phyloP scores from a whole-genome alignment of 2,329 filamentous ascomycete genomes.

The Monosporascus sp. region DNA sequence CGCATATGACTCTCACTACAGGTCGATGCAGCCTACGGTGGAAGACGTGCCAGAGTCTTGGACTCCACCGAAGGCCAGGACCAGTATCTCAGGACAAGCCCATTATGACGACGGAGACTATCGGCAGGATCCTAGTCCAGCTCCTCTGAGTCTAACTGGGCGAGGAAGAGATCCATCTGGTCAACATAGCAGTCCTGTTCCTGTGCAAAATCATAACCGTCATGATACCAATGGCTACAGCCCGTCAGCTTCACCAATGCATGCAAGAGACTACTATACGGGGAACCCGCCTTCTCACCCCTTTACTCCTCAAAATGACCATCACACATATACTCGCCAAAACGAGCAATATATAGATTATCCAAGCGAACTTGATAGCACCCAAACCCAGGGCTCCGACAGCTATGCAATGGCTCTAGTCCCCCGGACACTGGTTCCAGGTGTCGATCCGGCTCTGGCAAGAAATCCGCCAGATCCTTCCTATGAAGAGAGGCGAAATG shows the following conservation, averaged over 20 bases:
- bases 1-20: slow-evolving; percentile 39
- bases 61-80: slow-evolving; percentile 25
- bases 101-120: slow-evolving; percentile 36
- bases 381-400: slow-evolving; percentile 23
- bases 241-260: slow-evolving; percentile 26
- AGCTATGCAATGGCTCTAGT: slow-evolving; percentile 42
- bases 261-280: slow-evolving; percentile 29
- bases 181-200: slow-evolving; percentile 21
- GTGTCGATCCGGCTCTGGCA: slow-evolving; percentile 50
- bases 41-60: slow-evolving; percentile 58
- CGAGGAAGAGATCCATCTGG: slow-evolving; percentile 28
- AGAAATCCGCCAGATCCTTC: slow-evolving; percentile 55
- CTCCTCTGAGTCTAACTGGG: slow-evolving; percentile 39
- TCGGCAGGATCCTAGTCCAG: slow-evolving; percentile 35
- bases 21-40: slow-evolving; percentile 56
- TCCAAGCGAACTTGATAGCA: slow-evolving; percentile 33
- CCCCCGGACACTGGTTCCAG: slow-evolving; percentile 56
- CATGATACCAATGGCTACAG: slow-evolving; percentile 26
- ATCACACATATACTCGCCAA: slow-evolving; percentile 21
- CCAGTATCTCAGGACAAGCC: slow-evolving; percentile 17
- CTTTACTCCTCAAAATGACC: slow-evolving; percentile 16
- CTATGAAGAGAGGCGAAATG: slow-evolving; percentile 47
- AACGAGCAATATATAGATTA: slow-evolving; percentile 20
- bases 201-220: slow-evolving; percentile 19
- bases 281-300: slow-evolving; percentile 18